phyloP scores from a whole-genome alignment of 371 early-diverging fungal genomes.

The Rhizopus arrhizus region DNA sequence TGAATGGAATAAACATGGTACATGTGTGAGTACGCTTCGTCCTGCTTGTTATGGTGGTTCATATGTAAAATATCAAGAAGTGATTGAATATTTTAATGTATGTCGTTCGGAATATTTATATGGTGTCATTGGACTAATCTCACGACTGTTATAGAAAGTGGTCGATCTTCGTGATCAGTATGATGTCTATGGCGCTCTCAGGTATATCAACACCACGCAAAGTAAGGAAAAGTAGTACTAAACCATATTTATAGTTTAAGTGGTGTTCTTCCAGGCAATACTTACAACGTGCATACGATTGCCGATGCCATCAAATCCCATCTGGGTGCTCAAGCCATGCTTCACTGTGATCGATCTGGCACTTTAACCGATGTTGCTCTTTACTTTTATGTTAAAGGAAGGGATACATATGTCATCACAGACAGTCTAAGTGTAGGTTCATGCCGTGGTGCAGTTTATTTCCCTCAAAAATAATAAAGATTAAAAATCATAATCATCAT shows the following conservation, averaged over 20 bases:
- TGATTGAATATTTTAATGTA: slow-evolving; percentile 52
- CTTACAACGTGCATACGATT: slow-evolving; percentile 37
- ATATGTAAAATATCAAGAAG: slow-evolving; percentile 42
- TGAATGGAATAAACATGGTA: slow-evolving; percentile 63
- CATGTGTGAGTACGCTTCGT: slow-evolving; percentile 53
- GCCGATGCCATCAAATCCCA: slow-evolving; percentile 33
- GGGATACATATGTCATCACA: slow-evolving; percentile 37
- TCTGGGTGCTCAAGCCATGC: slow-evolving; percentile 32
- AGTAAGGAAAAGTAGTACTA: no score
- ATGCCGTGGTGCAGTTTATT: slow-evolving; percentile 42
- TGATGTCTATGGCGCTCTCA: slow-evolving; percentile 50
- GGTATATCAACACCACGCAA: slow-evolving; percentile 13
- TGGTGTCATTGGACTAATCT: not conserved
- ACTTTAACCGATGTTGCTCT: slow-evolving; percentile 38
- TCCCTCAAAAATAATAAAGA: slow-evolving; percentile 38
- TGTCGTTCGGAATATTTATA: not conserved
- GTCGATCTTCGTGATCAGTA: slow-evolving; percentile 44
- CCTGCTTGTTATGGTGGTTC: slow-evolving; percentile 46
- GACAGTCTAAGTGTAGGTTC: slow-evolving; percentile 32
- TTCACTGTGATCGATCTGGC: slow-evolving; percentile 34
- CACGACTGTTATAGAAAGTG: slow-evolving; percentile 28
- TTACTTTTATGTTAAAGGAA: slow-evolving; percentile 48
- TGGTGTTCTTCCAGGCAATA: slow-evolving; percentile 47
- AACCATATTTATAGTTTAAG: slow-evolving; percentile 26
- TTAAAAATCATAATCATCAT: slow-evolving; percentile 50